A percentile compares a stretch with the other conserved stretches of the same genome.
phyloP scores from a whole-genome alignment of 306 rosid genomes.

The Inga leiocalycina region DNA sequence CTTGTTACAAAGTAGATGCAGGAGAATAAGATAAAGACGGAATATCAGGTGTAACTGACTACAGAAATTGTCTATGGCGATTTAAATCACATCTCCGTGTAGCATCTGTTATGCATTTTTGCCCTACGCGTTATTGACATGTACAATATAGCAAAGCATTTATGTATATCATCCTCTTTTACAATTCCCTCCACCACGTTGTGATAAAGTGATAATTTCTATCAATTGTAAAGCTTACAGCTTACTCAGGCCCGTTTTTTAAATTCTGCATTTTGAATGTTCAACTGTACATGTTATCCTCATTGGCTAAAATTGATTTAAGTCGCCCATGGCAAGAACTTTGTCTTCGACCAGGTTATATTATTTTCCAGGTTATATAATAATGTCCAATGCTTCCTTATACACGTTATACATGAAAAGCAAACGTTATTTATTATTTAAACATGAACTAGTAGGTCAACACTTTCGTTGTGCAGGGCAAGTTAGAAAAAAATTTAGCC shows the following conservation, averaged over 20 bases:
- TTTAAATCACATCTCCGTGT: background rate
- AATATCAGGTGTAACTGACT: no score
- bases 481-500: slow-evolving; percentile 61
- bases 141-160: slow-evolving; percentile 1
- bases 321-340: background rate
- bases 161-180: background rate
- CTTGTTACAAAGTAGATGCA: background rate
- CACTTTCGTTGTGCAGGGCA: slow-evolving; percentile 48
- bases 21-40: background rate
- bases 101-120: background rate
- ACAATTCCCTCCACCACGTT: no score
- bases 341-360: slow-evolving; percentile 9
- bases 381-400: slow-evolving; percentile 21
- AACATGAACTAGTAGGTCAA: slow-evolving; percentile 10
- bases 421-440: slow-evolving; percentile 30
- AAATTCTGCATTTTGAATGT: slow-evolving; percentile 19
- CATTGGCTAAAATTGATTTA: background rate
- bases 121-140: background rate
- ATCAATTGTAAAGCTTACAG: background rate
- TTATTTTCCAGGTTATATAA: slow-evolving; percentile 27
- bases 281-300: slow-evolving; percentile 10
- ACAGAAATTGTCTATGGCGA: background rate
- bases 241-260: background rate
- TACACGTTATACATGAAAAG: slow-evolving; percentile 12
- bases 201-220: background rate